Evolutionary conservation across 164 flowering plant species (phyloP).

Genomic region (Berberis thunbergii): DNA sequence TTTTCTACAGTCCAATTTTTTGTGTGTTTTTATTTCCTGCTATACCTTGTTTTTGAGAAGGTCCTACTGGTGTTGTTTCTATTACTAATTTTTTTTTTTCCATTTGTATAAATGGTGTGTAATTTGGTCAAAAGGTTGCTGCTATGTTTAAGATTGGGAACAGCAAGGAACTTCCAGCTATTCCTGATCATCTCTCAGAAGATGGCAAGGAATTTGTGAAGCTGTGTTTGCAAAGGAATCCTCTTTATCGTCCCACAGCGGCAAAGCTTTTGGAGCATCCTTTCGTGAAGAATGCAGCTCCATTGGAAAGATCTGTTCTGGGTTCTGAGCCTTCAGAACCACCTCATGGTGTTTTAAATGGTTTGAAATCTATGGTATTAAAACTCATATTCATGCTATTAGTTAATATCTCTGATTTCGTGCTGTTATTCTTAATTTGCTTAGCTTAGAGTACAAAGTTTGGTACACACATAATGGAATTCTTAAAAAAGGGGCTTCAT

Average conservation of each 20-base stretch:
- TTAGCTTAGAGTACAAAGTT: background rate
- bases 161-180: constrained; percentile 82
- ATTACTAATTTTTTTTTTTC: background rate
- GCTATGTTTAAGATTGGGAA: constrained; percentile 96
- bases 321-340: constrained; percentile 40
- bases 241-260: constrained; percentile 73
- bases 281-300: constrained; percentile 74
- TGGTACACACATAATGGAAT: background rate
- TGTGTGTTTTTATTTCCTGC: background rate
- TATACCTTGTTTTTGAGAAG: background rate
- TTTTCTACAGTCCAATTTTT: background rate
- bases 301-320: constrained; percentile 40
- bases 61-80: background rate
- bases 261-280: constrained; percentile 79
- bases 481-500: too few species aligned
- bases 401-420: background rate
- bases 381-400: background rate
- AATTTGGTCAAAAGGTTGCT: constrained; percentile 46
- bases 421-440: background rate
- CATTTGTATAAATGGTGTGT: constrained; percentile 8
- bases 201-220: constrained; percentile 84
- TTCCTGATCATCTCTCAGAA: constrained; percentile 80
- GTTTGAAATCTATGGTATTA: constrained; percentile 46
- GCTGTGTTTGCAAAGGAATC: constrained; percentile 78
- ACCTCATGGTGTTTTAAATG: constrained; percentile 27